A percentile compares a stretch with the other conserved stretches of the same genome.
These are phyloP conservation scores for Liriodendron chinense DNA, from an alignment of 164 flowering plant genomes.

Conservation along the genomic window DNA sequence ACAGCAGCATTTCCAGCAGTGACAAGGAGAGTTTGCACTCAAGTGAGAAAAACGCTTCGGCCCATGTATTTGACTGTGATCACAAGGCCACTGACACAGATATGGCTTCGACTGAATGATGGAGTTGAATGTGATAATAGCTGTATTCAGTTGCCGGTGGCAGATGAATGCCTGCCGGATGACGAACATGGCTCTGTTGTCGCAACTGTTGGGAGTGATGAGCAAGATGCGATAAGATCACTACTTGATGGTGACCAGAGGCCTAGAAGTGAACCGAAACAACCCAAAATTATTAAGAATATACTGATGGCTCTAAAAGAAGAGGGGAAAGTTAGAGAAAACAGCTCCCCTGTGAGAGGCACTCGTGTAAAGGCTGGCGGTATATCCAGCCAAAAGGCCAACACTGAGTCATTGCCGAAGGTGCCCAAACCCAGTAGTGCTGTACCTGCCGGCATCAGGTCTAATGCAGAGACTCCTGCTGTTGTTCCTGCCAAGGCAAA, in stretches of 20 bases:
- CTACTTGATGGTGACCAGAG: conserved; percentile 28
- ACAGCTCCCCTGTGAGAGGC: conserved; percentile 82
- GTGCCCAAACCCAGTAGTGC: conserved; percentile 40
- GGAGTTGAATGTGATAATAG: conserved; percentile 35
- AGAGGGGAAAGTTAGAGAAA: conserved; percentile 69
- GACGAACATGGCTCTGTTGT: conserved; percentile 29
- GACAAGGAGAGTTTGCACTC: conserved; percentile 73
- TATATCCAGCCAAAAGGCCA: conserved; percentile 38
- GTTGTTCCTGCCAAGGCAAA: conserved; percentile 35
- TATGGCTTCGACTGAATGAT: conserved; percentile 42
- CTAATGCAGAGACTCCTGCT: conserved; percentile 40
- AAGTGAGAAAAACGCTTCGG: conserved; percentile 47
- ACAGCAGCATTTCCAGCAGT: conserved; percentile 75
- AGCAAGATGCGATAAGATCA: conserved; percentile 31
- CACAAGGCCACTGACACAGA: conserved; percentile 49
- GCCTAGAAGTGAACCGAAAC: conserved; percentile 44
- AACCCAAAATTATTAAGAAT: conserved; percentile 66
- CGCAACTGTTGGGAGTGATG: conserved; percentile 30
- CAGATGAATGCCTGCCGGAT: conserved; percentile 24
- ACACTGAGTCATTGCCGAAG: conserved; percentile 54
- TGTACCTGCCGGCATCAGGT: conserved; percentile 39
- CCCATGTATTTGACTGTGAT: conserved; percentile 31
- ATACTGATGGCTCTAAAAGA: conserved; percentile 78
- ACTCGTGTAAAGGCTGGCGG: conserved; percentile 45
- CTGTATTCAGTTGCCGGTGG: conserved; percentile 7